Evolutionary conservation across 202 grass and related monocot species (phyloP), one percentile per base, ranked within the genome.

Genomic region (Sporobolus alterniflorus): DNA sequence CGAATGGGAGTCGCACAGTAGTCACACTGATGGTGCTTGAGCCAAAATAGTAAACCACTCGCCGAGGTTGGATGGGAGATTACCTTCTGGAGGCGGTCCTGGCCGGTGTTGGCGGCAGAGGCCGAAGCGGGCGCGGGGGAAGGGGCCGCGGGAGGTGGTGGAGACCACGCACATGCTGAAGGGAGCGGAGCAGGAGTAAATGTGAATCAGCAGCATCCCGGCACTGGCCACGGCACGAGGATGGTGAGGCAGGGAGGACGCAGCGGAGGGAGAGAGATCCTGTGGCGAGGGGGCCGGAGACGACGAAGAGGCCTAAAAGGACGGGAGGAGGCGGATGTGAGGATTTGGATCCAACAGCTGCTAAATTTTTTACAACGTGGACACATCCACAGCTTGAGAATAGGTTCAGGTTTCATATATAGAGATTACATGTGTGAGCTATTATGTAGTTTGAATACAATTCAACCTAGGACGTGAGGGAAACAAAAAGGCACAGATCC

Each of bases 41-140:
- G 22, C 0, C 8, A 55, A 9, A 9, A 13, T 24, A 41, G 31
- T 12, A 12, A 44, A 24, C 22, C 54, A 25, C 13, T 26, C 7
- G 21, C 3, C 31, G 3, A 6, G 0, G 3, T 14, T 3, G 22
- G 2, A 0, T 1, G 60, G 6, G 11, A 34, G 0, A 13, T 28
- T 74, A 95, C 93, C 87, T 95, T 95, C 84, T 80, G 76, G 72
- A 95, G 93, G 59, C 93, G 93, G 65, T 95, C 82, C 89, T 92
- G 82, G 31, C 93, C 93, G 8, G 74, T 49, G 81, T 82, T 78
- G 65, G 71, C 36, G 52, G 93, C 76, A 44, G 87, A 89, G 36
- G 83, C 33, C 22, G 54, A 57, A 18, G 49, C 21, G 22, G 80
- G n/a, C 9, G 80, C 78, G 2, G 82, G 46, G 64, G 69, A 76